Evolutionary conservation across 2,329 filamentous ascomycete species (phyloP).

Genomic region (Penicillium sp.): DNA sequence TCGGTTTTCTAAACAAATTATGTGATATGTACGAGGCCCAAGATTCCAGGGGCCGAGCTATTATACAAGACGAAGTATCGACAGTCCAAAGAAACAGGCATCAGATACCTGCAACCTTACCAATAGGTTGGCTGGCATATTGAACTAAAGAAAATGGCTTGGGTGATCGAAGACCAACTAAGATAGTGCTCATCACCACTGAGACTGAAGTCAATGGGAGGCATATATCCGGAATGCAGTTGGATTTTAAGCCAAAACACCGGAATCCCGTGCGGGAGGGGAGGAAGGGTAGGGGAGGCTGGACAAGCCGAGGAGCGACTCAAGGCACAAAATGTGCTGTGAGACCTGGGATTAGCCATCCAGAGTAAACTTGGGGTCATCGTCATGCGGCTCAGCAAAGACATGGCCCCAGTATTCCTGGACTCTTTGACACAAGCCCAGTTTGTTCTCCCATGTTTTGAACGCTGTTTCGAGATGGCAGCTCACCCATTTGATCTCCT

Average conservation of each 20-base stretch:
- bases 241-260: not conserved
- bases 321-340: not conserved
- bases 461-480: conserved; percentile 38
- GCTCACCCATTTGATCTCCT: conserved; percentile 41
- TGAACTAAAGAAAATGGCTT: not conserved
- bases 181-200: not conserved
- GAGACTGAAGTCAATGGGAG: not conserved
- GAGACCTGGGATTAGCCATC: conserved; percentile 15
- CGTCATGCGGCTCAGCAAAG: conserved; percentile 33
- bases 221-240: not conserved
- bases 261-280: not conserved
- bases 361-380: conserved; percentile 32
- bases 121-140: not conserved
- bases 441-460: conserved; percentile 35
- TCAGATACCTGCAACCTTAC: not conserved
- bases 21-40: not conserved
- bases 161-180: not conserved
- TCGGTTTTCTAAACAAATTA: not conserved
- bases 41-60: not conserved
- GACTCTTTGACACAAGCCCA: conserved; percentile 30
- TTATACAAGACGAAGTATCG: not conserved
- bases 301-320: not conserved
- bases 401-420: conserved; percentile 37
- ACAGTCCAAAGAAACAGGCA: not conserved
- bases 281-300: not conserved